Base-by-base conservation (phyloP, 2,329 filamentous ascomycete species). In the Penicillium fuscoglaucum region DNA sequence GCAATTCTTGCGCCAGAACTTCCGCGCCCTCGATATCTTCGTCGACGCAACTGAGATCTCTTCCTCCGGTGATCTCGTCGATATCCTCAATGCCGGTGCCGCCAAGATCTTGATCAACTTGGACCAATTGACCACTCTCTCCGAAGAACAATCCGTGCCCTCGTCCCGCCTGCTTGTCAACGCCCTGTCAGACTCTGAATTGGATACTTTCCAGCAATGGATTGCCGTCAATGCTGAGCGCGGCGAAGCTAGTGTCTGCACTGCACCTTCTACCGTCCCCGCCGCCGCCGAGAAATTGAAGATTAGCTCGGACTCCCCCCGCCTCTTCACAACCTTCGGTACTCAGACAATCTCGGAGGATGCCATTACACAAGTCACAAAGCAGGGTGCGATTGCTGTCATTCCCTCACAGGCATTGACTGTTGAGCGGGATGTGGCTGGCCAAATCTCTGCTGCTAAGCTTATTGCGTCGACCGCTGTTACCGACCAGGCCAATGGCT, bases 1-100 rank as follows among this genome's bases (percentile, higher is more conserved):
- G 49, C 74, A 79, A 10, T 84, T 88, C 68, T 77, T 89, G 43
- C 80, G 82, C 55, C 74, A 82, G 52, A 83, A 86, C 43, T 82
- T 86, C 62, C 78, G 80, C 54, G 74, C 76, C 9, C 82, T 85
- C 53, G 74, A 81, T 64, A 84, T 90, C 63, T 92, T 90, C 73
- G 84, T 96, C 65, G 91, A 96, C 68, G 91, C 87, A 51, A 88
- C 90, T 5, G 78, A 78, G 24, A 81, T 98, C 40, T 75, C 84
- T 33, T 86, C 87, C 12, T 79, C 81, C 55, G 88, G 92, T 65
- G 89, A 96, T 63, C 81, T 98, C 37, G 78, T 93, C 54, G 84
- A 89, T 47, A 82, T 98, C 37, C 85, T 99, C 56, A 90, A 99
- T 73, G 85, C 87, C 63, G 95, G 95, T 59, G 91, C 92, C 7